Conservation (phyloP, 352 stramenopile species). For the Globisporangium nunn region DNA sequence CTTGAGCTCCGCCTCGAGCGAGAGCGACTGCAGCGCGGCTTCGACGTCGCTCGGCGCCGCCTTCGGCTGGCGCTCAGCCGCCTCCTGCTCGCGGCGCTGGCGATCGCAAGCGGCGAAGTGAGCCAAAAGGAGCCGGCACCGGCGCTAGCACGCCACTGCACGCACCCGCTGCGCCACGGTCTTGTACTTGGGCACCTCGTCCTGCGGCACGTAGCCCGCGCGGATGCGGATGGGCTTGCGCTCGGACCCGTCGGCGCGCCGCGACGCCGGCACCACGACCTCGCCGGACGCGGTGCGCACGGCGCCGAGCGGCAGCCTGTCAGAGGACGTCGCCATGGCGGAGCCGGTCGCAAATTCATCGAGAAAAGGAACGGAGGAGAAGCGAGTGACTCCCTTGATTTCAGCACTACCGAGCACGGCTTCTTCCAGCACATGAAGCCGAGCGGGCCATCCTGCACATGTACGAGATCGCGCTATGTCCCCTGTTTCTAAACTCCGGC, state of each 20-base stretch:
- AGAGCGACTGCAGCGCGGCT: slow-evolving; percentile 26
- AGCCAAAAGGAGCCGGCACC: too few relatives aligned
- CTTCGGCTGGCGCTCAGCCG: slow-evolving; percentile 1
- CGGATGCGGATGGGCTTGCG: slow-evolving; percentile 79
- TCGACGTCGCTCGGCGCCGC: slow-evolving; percentile 10
- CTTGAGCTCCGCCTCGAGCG: slow-evolving; percentile 13
- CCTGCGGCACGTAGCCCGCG: slow-evolving; percentile 72
- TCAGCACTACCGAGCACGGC: too few relatives aligned
- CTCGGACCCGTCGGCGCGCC: slow-evolving; percentile 61
- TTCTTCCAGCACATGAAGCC: too few relatives aligned
- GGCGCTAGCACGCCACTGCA: neutral
- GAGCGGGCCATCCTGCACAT: too few relatives aligned
- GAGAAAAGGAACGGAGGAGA: too few relatives aligned
- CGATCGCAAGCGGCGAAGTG: neutral
- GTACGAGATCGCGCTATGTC: too few relatives aligned
- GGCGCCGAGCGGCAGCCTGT: slow-evolving; percentile 46
- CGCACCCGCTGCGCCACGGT: slow-evolving; percentile 49
- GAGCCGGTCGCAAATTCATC: too few relatives aligned
- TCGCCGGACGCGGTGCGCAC: slow-evolving; percentile 51
- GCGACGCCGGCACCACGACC: slow-evolving; percentile 56
- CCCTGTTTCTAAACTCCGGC: neutral
- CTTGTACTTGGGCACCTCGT: slow-evolving; percentile 80
- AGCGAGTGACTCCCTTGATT: neutral
- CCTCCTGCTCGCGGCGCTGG: slow-evolving; percentile 10
- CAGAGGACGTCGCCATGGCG: neutral